These are phyloP conservation scores for Seiridium cupressi DNA, from an alignment of 2,329 filamentous ascomycete genomes.

Conservation along the genomic window DNA sequence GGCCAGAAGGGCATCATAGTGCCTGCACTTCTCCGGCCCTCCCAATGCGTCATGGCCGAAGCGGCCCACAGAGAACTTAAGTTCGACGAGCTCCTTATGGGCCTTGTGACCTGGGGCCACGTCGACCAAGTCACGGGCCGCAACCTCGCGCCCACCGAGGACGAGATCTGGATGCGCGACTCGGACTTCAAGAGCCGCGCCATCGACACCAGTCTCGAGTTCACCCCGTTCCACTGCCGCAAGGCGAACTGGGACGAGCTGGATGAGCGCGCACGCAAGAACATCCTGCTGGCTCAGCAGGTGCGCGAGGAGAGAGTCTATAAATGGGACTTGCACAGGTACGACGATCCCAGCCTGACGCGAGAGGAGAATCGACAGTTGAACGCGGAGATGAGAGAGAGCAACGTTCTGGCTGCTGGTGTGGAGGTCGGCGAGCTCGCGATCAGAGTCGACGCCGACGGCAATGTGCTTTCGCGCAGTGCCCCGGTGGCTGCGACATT, in stretches of 20 bases:
- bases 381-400: neutral
- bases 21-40: conserved; percentile 50
- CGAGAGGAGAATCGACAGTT: neutral
- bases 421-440: neutral
- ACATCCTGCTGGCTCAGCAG: conserved; percentile 1
- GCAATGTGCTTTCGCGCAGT: neutral
- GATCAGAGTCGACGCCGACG: conserved; percentile 1
- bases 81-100: conserved; percentile 50
- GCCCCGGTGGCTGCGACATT: neutral
- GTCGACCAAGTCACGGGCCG: conserved; percentile 50
- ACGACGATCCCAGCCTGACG: neutral
- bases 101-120: conserved; percentile 64
- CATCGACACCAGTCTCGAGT: conserved; percentile 26
- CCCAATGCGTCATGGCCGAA: conserved; percentile 60
- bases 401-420: neutral
- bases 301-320: conserved; percentile 4
- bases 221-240: conserved; percentile 6
- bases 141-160: conserved; percentile 47
- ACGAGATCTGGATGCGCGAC: conserved; percentile 52
- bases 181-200: conserved; percentile 34
- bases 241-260: conserved; percentile 10
- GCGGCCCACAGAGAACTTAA: conserved; percentile 47
- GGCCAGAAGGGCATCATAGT: conserved; percentile 34
- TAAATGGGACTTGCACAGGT: neutral
- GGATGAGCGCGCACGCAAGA: neutral